These are phyloP conservation scores for Microthyrium microscopicum DNA, from an alignment of 2,329 filamentous ascomycete genomes.

Conservation along the genomic window DNA sequence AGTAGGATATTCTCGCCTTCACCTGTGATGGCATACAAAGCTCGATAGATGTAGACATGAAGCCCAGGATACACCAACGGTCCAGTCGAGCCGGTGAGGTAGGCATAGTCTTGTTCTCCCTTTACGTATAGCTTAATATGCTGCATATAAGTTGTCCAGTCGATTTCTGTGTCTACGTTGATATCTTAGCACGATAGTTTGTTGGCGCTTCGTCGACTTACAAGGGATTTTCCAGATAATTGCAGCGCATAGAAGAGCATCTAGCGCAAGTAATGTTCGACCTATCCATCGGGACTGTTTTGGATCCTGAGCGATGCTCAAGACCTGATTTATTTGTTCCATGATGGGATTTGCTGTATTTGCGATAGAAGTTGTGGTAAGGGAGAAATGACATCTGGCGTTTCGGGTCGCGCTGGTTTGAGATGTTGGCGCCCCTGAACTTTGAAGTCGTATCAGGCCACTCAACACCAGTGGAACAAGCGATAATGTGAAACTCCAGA, in stretches of 20 bases:
- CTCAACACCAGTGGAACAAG: no score
- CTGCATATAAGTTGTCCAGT: constrained; percentile 95
- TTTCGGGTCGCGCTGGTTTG: no score
- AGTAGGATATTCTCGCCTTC: constrained; percentile 57
- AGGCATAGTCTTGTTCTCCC: constrained; percentile 77
- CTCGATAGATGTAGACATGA: constrained; percentile 81
- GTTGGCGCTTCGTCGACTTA: constrained; percentile 29
- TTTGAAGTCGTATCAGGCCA: no score
- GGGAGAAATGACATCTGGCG: no score
- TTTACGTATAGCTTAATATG: constrained; percentile 64
- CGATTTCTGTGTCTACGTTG: constrained; percentile 76
- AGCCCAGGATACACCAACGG: constrained; percentile 89
- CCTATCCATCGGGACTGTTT: constrained; percentile 46
- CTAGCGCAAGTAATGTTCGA: constrained; percentile 48
- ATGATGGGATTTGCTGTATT: not conserved
- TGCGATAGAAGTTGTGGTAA: no score
- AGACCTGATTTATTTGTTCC: constrained; percentile 9
- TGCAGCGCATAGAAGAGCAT: constrained; percentile 53
- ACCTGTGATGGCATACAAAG: constrained; percentile 62
- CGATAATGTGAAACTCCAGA: no score
- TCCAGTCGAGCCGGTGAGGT: constrained; percentile 75
- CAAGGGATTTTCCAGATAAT: constrained; percentile 74
- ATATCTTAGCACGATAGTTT: not conserved
- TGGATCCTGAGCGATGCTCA: constrained; percentile 31
- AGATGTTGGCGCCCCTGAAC: no score